A percentile compares a stretch with the other conserved stretches of the same genome.
These are phyloP conservation scores for Urtica urens DNA, from an alignment of 306 rosid genomes.

Conservation along the genomic window DNA sequence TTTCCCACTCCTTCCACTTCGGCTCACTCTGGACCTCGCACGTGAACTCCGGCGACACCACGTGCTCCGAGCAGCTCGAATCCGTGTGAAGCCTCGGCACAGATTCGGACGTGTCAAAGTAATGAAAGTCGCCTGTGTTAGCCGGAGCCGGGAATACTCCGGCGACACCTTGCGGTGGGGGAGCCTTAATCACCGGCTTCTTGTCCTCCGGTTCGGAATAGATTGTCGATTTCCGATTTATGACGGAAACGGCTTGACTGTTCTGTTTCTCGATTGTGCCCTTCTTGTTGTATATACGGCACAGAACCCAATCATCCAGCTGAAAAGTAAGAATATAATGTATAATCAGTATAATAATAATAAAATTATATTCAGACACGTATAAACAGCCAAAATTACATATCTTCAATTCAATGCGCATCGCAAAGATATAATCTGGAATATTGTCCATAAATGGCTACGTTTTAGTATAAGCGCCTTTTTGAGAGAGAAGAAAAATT, in stretches of 20 bases:
- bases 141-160: conserved; percentile 5
- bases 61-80: conserved; percentile 92
- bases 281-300: conserved; percentile 93
- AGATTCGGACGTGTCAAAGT: conserved; percentile 64
- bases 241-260: not conserved
- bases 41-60: conserved; percentile 82
- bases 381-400: no score
- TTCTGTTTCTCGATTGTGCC: conserved; percentile 40
- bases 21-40: conserved; percentile 94
- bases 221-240: conserved; percentile 12
- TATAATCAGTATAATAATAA: conserved; percentile 11
- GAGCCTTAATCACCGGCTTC: conserved; percentile 42
- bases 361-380: no score
- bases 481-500: not conserved
- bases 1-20: conserved; percentile 74
- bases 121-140: conserved; percentile 36
- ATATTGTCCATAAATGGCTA: conserved; percentile 22
- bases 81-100: conserved; percentile 79
- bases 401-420: not conserved
- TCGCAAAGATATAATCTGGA: conserved; percentile 19
- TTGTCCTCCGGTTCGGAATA: conserved; percentile 36
- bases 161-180: conserved; percentile 1
- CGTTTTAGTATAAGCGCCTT: no score
- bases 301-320: conserved; percentile 95
- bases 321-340: conserved; percentile 38